Evolutionary conservation across 2,329 filamentous ascomycete genomes (phyloP).

Genomic region (Nemania sp.): DNA sequence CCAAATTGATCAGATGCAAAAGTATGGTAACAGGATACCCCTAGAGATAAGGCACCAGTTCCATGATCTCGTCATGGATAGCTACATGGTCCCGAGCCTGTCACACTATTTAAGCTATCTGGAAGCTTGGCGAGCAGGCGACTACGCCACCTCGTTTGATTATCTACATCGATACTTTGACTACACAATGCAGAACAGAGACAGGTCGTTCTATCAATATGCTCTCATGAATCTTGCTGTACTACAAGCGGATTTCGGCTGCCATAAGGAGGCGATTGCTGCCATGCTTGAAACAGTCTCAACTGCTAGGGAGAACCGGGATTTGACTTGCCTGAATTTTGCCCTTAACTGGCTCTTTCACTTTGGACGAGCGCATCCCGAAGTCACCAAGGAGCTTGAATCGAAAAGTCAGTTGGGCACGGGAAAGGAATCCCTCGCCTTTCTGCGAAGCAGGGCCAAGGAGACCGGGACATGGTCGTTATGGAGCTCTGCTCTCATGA

Average conservation of each 20-base stretch:
- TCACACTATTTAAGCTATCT: conserved; percentile 84
- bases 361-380: conserved; percentile 83
- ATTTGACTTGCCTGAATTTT: conserved; percentile 92
- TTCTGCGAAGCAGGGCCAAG: conserved; percentile 82
- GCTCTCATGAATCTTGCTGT: conserved; percentile 92
- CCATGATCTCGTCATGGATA: conserved; percentile 68
- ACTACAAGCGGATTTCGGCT: conserved; percentile 93
- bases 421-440: conserved; percentile 80
- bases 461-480: conserved; percentile 86
- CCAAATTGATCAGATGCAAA: conserved; percentile 86
- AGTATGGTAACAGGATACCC: conserved; percentile 78
- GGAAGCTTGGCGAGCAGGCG: conserved; percentile 88
- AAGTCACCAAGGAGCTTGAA: conserved; percentile 70
- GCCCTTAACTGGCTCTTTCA: conserved; percentile 95
- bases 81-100: conserved; percentile 70
- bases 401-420: conserved; percentile 75
- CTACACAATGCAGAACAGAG: conserved; percentile 85
- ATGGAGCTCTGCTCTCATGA: conserved; percentile 80
- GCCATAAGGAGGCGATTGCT: conserved; percentile 84
- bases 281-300: conserved; percentile 95
- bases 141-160: conserved; percentile 89
- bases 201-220: conserved; percentile 90
- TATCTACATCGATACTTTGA: conserved; percentile 94
- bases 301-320: conserved; percentile 91
- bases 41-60: conserved; percentile 74